Evolutionary conservation across 495 filamentous ascomycete species (phyloP).

Genomic region (Xylona heveae): DNA sequence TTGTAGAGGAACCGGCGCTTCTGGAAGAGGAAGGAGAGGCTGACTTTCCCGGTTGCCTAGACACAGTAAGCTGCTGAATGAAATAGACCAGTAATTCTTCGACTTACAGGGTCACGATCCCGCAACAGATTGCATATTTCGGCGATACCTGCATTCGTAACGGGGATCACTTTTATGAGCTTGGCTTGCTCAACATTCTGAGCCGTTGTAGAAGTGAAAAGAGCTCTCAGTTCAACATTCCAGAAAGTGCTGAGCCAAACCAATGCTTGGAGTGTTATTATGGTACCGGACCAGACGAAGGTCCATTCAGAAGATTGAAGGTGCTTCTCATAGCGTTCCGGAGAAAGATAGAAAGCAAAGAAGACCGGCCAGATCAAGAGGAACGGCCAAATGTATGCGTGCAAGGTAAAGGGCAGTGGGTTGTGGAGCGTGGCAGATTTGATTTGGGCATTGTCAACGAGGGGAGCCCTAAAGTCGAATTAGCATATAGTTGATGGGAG

Average conservation of each 20-base stretch:
- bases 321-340: constrained; percentile 69
- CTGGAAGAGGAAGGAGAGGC: constrained; percentile 85
- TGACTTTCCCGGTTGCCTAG: constrained; percentile 46
- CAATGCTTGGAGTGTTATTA: constrained; percentile 72
- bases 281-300: constrained; percentile 73
- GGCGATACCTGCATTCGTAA: constrained; percentile 69
- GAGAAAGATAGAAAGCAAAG: constrained; percentile 62
- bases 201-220: constrained; percentile 60
- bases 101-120: constrained; percentile 45
- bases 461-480: constrained; percentile 55
- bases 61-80: neutral
- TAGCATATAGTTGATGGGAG: too few relatives aligned
- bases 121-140: constrained; percentile 67
- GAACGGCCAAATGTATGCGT: constrained; percentile 87
- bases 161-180: constrained; percentile 83
- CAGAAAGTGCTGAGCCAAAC: constrained; percentile 93
- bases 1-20: constrained; percentile 90
- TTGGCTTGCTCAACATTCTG: constrained; percentile 54
- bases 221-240: constrained; percentile 67
- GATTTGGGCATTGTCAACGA: constrained; percentile 85
- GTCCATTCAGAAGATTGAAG: constrained; percentile 89
- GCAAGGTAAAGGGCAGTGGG: constrained; percentile 59
- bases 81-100: neutral
- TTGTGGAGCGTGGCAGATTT: constrained; percentile 69
- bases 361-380: constrained; percentile 77